Evolutionary conservation across 2,329 filamentous ascomycete species (phyloP).

Genomic region (Didymella pomorum): DNA sequence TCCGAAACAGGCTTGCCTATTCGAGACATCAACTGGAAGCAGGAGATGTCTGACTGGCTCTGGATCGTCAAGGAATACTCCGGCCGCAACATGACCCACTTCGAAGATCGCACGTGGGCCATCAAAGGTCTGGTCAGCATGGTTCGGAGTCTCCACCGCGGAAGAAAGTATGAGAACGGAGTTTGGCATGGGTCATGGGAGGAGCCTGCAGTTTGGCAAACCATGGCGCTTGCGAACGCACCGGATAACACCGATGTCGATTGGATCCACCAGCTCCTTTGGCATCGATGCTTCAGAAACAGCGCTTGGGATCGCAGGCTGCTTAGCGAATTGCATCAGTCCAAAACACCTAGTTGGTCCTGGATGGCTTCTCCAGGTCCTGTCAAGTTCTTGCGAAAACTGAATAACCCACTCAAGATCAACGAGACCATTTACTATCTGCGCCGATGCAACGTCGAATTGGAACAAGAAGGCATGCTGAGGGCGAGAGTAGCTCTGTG

Average conservation of each 20-base stretch:
- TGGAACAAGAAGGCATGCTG: background rate
- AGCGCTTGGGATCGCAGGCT: background rate
- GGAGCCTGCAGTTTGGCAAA: background rate
- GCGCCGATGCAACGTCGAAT: background rate
- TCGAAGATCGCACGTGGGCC: background rate
- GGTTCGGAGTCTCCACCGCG: background rate
- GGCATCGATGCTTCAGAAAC: background rate
- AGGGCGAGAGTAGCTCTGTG: background rate
- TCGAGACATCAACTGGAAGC: background rate
- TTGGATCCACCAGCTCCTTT: background rate
- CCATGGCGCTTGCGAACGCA: background rate
- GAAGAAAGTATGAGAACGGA: background rate
- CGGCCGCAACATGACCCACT: background rate
- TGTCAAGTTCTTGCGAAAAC: background rate
- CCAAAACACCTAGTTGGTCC: background rate
- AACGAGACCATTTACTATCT: background rate
- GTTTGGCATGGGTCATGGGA: background rate
- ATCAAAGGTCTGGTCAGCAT: background rate
- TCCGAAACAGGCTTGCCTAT: background rate
- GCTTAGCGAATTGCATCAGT: background rate
- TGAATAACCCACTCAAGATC: background rate
- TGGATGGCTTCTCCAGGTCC: background rate
- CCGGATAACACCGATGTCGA: background rate
- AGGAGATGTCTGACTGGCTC: background rate
- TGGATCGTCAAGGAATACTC: background rate